These are phyloP conservation scores for Pythium vanterpoolii DNA, from an alignment of 352 stramenopile species.

Conservation along the genomic window DNA sequence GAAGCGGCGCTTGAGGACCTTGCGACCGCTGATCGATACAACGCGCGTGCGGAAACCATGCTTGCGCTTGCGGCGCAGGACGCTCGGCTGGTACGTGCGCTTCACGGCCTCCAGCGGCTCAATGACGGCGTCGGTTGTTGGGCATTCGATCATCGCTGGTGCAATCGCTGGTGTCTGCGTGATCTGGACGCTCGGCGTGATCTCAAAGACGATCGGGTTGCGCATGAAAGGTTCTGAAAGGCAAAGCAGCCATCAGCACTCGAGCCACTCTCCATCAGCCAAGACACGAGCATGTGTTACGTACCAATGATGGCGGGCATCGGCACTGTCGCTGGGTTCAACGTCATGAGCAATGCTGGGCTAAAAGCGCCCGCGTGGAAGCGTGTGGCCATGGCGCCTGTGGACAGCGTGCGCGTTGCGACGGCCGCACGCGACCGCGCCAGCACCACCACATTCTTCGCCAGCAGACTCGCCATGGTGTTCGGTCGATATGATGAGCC, in stretches of 20 bases:
- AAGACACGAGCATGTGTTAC: neutral
- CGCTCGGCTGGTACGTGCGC: conserved; percentile 84
- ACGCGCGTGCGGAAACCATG: conserved; percentile 81
- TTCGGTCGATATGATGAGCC: neutral
- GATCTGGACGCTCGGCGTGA: conserved; percentile 30
- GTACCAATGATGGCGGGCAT: conserved; percentile 17
- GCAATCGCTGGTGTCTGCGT: conserved; percentile 36
- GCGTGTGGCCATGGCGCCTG: neutral
- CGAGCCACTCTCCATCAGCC: neutral
- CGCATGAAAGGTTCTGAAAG: conserved; percentile 35
- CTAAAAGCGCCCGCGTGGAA: conserved; percentile 4
- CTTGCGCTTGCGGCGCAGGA: conserved; percentile 84
- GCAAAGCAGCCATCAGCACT: neutral
- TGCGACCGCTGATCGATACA: conserved; percentile 72
- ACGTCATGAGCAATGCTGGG: conserved; percentile 23
- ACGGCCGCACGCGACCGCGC: conserved; percentile 6
- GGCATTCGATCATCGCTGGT: conserved; percentile 38
- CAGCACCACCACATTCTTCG: conserved; percentile 19
- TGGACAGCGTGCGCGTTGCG: conserved; percentile 15
- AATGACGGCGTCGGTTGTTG: conserved; percentile 36
- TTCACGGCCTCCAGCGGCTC: conserved; percentile 77
- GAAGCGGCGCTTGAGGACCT: conserved; percentile 76
- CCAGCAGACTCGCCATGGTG: conserved; percentile 21
- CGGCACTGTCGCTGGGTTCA: conserved; percentile 17
- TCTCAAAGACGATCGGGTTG: conserved; percentile 45